phyloP scores from a whole-genome alignment of 2,329 filamentous ascomycete genomes.

The Colletotrichum sublineola region DNA sequence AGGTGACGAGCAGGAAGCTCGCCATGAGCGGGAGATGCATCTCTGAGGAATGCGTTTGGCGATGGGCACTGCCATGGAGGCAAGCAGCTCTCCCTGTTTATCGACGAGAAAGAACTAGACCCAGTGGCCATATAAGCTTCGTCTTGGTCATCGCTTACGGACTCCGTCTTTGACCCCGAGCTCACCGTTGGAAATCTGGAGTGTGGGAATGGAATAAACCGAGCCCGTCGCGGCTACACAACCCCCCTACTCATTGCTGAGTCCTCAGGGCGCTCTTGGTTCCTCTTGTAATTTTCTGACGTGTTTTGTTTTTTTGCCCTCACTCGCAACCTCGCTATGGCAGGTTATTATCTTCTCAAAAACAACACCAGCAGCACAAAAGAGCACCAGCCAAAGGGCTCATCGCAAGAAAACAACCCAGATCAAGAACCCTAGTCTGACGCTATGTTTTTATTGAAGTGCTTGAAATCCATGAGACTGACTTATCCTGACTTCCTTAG shows the following conservation, averaged over 20 bases:
- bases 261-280: not conserved
- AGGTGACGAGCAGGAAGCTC: not conserved
- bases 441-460: not conserved
- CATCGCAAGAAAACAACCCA: not conserved
- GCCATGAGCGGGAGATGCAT: not conserved
- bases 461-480: not conserved
- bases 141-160: no score
- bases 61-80: no score
- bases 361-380: not conserved
- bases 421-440: not conserved
- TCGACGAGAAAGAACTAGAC: no score
- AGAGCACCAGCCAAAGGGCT: not conserved
- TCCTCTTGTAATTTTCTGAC: not conserved
- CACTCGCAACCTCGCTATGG: not conserved
- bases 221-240: not conserved
- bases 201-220: not conserved
- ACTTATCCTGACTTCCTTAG: not conserved
- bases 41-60: no score
- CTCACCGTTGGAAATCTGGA: no score
- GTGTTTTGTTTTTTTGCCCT: not conserved
- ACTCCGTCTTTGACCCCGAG: no score
- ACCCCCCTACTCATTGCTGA: no score
- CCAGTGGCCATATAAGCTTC: no score
- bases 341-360: not conserved
- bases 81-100: no score